Evolutionary conservation across 495 filamentous ascomycete species (phyloP), one percentile per base, ranked within the genome.

Genomic region (Hapsidospora chrysogenum): DNA sequence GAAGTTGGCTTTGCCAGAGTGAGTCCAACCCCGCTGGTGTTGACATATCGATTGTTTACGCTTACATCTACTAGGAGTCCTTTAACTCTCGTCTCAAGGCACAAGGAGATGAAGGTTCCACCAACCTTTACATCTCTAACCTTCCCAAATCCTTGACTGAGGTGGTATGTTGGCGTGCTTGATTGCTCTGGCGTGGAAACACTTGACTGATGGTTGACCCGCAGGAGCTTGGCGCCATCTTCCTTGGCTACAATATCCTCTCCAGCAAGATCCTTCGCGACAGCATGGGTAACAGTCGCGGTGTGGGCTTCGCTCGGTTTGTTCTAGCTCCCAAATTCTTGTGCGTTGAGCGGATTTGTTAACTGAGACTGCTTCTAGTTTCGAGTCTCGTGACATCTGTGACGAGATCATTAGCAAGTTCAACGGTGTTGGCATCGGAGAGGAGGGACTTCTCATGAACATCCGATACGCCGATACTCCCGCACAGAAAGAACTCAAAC

Each of bases 121-220:
- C 87, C 37, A 99, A 99, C 46, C 72, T 99, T 31, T 99, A 99
- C 49, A 77, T 94, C 33, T 96, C 89, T 10, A 96, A 96, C 55
- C 68, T 99, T 28, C 89, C 92, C 5, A 78, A 78, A 46, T 70
- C 74, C 39, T 80, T 92, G 70, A 87, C 78, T 31, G 89, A 96
- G 58, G 73, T 80, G 42, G 85, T 85, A 60, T 4, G 33, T 8
- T 27, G n/a, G 11, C 9, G 2, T 13, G 14, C 9, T 17, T 23
- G 20, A 9, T 27, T 17, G 4, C 16, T 8, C 34, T 0, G n/a
- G 13, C 22, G 10, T 25, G 31, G 13, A 25, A 39, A 47, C 19
- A 46, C 28, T 13, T 28, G 35, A 40, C n/a, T n/a, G n/a, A n/a
- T n/a, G n/a, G n/a, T 22, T 48, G 22, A 17, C 31, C 3, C 16